phyloP scores from a whole-genome alignment of 2,329 filamentous ascomycete species.

The Rhynchosporium agropyri region DNA sequence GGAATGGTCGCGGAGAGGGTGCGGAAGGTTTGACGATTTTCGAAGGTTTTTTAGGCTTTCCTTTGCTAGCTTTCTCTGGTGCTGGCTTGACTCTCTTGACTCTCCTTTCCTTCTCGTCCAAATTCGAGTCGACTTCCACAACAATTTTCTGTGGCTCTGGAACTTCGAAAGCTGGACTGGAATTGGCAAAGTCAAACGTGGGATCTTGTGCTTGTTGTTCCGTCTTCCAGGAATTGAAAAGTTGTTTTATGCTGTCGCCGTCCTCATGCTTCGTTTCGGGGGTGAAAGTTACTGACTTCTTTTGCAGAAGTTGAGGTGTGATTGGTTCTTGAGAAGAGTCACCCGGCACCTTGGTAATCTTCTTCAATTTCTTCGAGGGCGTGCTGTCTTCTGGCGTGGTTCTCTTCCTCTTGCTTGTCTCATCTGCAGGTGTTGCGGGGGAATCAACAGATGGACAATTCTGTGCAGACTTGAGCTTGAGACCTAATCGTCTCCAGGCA shows the following conservation, averaged over 20 bases:
- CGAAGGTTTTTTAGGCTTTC: slow-evolving; percentile 26
- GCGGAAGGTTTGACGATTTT: slow-evolving; percentile 29
- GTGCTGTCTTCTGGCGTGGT: slow-evolving; percentile 26
- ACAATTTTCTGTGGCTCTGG: slow-evolving; percentile 37
- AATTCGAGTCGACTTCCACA: slow-evolving; percentile 37
- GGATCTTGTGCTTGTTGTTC: slow-evolving; percentile 42
- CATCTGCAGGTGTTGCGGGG: slow-evolving; percentile 28
- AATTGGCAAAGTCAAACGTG: slow-evolving; percentile 30
- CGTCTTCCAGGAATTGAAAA: slow-evolving; percentile 55
- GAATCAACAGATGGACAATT: slow-evolving; percentile 32
- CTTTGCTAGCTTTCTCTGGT: slow-evolving; percentile 26
- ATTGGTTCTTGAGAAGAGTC: slow-evolving; percentile 32
- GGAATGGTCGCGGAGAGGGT: slow-evolving; percentile 58
- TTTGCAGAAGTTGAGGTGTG: slow-evolving; percentile 38
- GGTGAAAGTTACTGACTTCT: slow-evolving; percentile 67
- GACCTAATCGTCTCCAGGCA: slow-evolving; percentile 62
- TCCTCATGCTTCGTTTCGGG: slow-evolving; percentile 63
- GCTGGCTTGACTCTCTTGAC: slow-evolving; percentile 38
- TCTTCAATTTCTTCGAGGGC: slow-evolving; percentile 38
- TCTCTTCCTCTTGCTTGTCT: slow-evolving; percentile 38
- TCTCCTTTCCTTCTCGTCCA: slow-evolving; percentile 39
- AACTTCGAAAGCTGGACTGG: slow-evolving; percentile 34
- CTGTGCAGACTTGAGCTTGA: slow-evolving; percentile 60
- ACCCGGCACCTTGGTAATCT: slow-evolving; percentile 21
- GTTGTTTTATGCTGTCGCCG: slow-evolving; percentile 54